Base-by-base conservation (phyloP, 495 filamentous ascomycete genomes). In the Xylaria cubensis region DNA sequence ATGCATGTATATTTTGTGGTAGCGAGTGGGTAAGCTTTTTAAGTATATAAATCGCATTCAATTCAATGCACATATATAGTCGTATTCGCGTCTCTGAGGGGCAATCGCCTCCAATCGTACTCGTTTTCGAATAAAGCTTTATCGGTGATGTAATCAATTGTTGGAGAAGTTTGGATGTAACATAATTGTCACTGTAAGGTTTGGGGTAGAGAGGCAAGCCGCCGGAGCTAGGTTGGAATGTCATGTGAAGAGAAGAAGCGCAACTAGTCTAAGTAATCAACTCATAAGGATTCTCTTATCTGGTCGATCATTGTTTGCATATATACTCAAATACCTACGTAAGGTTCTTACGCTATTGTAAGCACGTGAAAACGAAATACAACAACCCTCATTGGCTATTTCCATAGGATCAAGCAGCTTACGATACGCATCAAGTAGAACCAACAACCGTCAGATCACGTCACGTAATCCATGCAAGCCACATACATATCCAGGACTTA, bases 1-100 rank as follows among this genome's bases (percentile, higher is more conserved):
- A 29, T 39, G 32, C 64, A 53, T 67, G 64, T 53, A 67, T 67
- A 67, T 67, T 67, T 44, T n/a, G 34, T 36, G 65, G 63, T 65
- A 56, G 65, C 50, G 55, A 21, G 41, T 41, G 67, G 26, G 26
- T 50, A 41, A 41, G 15, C 19, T 58, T 53, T 56, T 26, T 6
- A 59, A 69, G 67, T 69, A 70, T 29, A 48, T 70, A 70, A 24
- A 26, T 6, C 39, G 39, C 39, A 29, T 67, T 55, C 65, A 55
- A 55, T 41, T 17, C 6, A 51, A 4, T 39, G 8, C 8, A 36
- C 24, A 44, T 6, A 56, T 56, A 21, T 41, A 12, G 53, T 66
- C 65, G 65, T 67, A 67, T 67, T 67, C 65, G 65, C 24, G 26
- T 67, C 12, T 48, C 21, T 29, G 32, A 10, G 6, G 3, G 9